A percentile compares a stretch with the other conserved stretches of the same genome.
Conservation (phyloP, 2,329 filamentous ascomycete genomes). For the Xylogone sp. region DNA sequence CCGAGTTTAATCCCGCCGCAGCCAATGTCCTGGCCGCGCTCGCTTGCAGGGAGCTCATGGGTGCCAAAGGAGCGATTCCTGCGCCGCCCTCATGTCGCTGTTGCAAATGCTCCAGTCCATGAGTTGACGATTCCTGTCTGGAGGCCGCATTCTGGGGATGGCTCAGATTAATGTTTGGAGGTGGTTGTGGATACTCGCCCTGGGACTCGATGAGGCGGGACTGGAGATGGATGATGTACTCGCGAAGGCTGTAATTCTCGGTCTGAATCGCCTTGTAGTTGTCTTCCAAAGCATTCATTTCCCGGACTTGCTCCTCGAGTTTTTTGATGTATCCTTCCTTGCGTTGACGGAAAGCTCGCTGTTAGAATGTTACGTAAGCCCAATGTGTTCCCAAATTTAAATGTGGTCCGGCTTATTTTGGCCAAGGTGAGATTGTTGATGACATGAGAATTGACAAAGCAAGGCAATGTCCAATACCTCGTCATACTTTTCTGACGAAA, state of each 20-base stretch:
- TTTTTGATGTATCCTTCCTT: constrained; percentile 99
- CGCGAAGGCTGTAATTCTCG: constrained; percentile 86
- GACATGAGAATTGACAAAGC: constrained; percentile 34
- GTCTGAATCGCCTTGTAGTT: constrained; percentile 76
- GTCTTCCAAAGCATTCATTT: constrained; percentile 71
- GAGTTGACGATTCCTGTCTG: constrained; percentile 24
- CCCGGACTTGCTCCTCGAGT: constrained; percentile 87
- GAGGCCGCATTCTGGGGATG: constrained; percentile 34
- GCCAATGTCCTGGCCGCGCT: constrained; percentile 29
- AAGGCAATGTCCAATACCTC: constrained; percentile 12
- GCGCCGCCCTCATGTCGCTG: constrained; percentile 14
- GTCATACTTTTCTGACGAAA: constrained; percentile 1
- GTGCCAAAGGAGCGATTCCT: constrained; percentile 29
- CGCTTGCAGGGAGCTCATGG: constrained; percentile 31
- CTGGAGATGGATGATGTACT: constrained; percentile 91
- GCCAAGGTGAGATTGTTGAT: constrained; percentile 18
- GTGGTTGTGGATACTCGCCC: constrained; percentile 80
- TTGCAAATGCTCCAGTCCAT: constrained; percentile 15
- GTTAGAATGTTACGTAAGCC: constrained; percentile 25
- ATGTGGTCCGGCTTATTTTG: neutral
- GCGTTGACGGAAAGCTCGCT: constrained; percentile 95
- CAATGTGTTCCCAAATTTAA: neutral
- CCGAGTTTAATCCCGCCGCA: constrained; percentile 23
- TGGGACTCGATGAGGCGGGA: constrained; percentile 78
- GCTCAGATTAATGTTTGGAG: constrained; percentile 71